Evolutionary conservation across 352 stramenopile genomes (phyloP).

Genomic region (Pythium monospermum): DNA sequence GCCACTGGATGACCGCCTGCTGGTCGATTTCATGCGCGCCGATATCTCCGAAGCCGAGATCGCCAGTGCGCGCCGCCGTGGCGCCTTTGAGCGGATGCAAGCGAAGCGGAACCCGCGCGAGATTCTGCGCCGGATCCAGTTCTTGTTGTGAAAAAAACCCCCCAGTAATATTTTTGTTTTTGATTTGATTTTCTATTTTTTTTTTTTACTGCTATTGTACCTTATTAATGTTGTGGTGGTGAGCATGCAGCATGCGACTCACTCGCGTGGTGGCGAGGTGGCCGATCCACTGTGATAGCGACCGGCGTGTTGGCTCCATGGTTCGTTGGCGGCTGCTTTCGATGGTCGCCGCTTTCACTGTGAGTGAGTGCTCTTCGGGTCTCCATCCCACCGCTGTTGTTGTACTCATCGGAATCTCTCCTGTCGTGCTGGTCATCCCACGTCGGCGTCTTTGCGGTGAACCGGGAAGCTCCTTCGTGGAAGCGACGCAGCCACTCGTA

Average conservation of each 20-base stretch:
- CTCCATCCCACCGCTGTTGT: neutral
- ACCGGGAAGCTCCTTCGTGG: constrained; percentile 10
- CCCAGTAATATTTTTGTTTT: neutral
- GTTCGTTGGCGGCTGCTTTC: neutral
- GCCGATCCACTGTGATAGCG: too few relatives aligned
- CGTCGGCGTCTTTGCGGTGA: constrained; percentile 13
- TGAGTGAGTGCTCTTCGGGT: neutral
- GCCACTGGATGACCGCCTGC: constrained; percentile 39
- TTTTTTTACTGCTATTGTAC: too few relatives aligned
- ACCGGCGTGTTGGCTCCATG: neutral
- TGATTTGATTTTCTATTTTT: too few relatives aligned
- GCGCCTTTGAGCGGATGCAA: constrained; percentile 38
- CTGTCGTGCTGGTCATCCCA: constrained; percentile 3
- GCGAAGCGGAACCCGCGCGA: constrained; percentile 28
- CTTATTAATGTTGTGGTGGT: neutral
- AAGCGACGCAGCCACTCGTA: constrained; percentile 54
- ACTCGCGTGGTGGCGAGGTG: too few relatives aligned
- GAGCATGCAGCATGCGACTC: neutral
- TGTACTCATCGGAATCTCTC: neutral
- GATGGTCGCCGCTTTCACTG: neutral
- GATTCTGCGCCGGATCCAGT: constrained; percentile 48
- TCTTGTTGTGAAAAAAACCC: constrained; percentile 45
- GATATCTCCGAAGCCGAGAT: constrained; percentile 20
- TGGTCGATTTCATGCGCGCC: constrained; percentile 24
- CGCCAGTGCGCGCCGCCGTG: constrained; percentile 21